These are phyloP conservation scores for Astrocystis sublimbata DNA, from an alignment of 495 filamentous ascomycete genomes.

Conservation along the genomic window DNA sequence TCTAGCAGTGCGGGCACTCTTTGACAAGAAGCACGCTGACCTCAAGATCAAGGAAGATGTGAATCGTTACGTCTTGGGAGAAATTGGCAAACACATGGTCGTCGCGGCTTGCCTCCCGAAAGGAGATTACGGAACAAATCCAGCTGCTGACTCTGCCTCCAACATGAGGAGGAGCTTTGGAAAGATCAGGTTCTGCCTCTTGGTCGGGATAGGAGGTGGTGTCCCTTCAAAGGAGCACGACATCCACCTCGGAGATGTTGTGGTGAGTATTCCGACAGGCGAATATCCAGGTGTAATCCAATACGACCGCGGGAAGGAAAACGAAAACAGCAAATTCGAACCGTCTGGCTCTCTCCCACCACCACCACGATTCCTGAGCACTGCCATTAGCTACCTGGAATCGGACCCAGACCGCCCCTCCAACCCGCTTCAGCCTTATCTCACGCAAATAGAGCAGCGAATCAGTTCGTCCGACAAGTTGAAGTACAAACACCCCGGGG, in stretches of 20 bases:
- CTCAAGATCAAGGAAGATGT: background rate
- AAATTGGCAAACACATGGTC: background rate
- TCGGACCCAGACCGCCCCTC: no score
- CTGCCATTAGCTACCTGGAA: no score
- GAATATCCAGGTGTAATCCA: background rate
- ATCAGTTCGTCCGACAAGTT: no score
- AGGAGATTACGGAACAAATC: background rate
- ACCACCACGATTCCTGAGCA: no score
- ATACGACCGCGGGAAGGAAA: background rate
- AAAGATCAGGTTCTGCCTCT: conserved; percentile 38
- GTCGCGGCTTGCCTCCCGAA: background rate
- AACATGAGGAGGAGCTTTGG: background rate
- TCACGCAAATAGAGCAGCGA: no score
- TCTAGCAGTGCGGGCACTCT: background rate
- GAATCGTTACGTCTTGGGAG: background rate
- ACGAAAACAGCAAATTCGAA: no score
- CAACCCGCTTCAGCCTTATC: no score
- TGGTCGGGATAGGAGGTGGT: conserved; percentile 52
- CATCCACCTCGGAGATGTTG: background rate
- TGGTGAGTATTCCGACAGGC: background rate
- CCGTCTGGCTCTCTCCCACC: no score
- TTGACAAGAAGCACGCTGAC: background rate
- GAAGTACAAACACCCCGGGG: no score
- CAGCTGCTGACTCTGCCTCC: background rate
- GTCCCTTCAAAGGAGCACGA: background rate